Evolutionary conservation across 495 filamentous ascomycete species (phyloP).

Genomic region (Tetracladium marchalianum): DNA sequence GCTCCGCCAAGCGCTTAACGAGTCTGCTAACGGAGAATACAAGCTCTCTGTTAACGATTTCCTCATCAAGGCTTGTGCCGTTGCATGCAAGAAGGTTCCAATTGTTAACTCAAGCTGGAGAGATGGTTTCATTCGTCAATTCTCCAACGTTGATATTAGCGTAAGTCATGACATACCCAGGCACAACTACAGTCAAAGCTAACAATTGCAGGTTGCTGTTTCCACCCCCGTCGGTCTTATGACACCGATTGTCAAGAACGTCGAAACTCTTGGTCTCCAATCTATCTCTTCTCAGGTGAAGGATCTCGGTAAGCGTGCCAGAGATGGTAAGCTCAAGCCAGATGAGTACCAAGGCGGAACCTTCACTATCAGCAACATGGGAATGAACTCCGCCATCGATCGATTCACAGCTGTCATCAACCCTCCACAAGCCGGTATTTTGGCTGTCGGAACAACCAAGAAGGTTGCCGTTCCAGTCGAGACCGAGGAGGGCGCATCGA

Average conservation of each 20-base stretch:
- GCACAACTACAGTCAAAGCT: not conserved
- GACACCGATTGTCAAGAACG: slow-evolving; percentile 91
- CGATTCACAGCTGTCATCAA: slow-evolving; percentile 99
- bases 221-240: slow-evolving; percentile 91
- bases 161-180: slow-evolving; percentile 8
- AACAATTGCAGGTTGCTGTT: slow-evolving; percentile 64
- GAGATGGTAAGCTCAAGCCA: slow-evolving; percentile 97
- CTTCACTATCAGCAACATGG: slow-evolving; percentile 99
- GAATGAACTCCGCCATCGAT: slow-evolving; percentile 95
- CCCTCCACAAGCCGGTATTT: slow-evolving; percentile 91
- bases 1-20: slow-evolving; percentile 90
- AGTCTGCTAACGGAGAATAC: slow-evolving; percentile 79
- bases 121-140: slow-evolving; percentile 83
- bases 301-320: slow-evolving; percentile 89
- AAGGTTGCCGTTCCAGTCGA: slow-evolving; percentile 89
- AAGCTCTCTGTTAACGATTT: slow-evolving; percentile 99
- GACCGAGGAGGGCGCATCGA: slow-evolving; percentile 66
- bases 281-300: slow-evolving; percentile 83
- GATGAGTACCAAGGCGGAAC: slow-evolving; percentile 99
- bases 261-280: slow-evolving; percentile 72
- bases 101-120: slow-evolving; percentile 93
- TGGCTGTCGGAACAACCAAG: slow-evolving; percentile 87
- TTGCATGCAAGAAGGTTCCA: slow-evolving; percentile 86
- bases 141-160: slow-evolving; percentile 80
- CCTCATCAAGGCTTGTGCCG: slow-evolving; percentile 88